Evolutionary conservation across 202 grass and related monocot species (phyloP).

Genomic region (Elaeis oleifera): DNA sequence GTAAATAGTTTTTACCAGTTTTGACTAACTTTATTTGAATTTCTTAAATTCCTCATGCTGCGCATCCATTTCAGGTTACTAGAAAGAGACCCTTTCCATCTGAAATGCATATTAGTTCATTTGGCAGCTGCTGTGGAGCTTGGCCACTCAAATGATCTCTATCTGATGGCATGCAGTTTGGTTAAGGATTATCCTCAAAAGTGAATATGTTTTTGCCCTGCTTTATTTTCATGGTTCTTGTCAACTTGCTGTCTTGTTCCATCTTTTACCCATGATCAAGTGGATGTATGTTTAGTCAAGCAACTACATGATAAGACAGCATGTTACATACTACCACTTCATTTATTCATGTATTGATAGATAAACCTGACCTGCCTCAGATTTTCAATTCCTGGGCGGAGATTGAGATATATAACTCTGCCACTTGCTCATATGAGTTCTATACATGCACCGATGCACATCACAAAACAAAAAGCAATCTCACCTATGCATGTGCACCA

Average conservation of each 20-base stretch:
- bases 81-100: constrained; percentile 96
- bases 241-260: background rate
- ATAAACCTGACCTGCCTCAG: no score
- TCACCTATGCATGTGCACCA: no score
- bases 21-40: background rate
- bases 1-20: constrained; percentile 2
- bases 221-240: background rate
- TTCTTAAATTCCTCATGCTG: background rate
- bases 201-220: constrained; percentile 36
- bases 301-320: no score
- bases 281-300: no score
- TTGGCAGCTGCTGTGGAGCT: constrained; percentile 88
- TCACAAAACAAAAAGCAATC: no score
- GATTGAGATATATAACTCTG: no score
- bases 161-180: constrained; percentile 84
- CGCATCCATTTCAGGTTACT: constrained; percentile 48
- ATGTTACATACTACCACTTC: no score
- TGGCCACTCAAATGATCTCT: constrained; percentile 91
- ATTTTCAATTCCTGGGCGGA: no score
- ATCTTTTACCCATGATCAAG: no score
- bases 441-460: no score
- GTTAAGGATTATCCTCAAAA: constrained; percentile 98
- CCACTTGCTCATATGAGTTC: no score
- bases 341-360: no score
- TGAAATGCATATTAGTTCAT: constrained; percentile 88